Base-by-base conservation (phyloP, 2,329 filamentous ascomycete genomes). In the Fusarium continuum region DNA sequence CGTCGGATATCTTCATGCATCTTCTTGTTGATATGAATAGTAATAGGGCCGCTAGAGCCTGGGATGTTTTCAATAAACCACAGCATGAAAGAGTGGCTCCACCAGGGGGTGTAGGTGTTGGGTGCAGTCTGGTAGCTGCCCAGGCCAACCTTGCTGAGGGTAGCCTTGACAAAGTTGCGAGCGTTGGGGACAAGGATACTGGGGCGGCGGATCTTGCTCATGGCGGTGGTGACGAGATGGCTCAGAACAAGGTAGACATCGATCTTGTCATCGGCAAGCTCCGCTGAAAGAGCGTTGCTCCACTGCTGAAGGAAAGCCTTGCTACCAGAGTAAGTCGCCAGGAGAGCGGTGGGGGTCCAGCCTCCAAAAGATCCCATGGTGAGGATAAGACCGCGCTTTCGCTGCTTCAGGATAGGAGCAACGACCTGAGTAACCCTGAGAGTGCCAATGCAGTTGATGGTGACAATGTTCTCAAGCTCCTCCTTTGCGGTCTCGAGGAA, bases 261-360 rank as follows among this genome's bases (percentile, higher is more conserved):
- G 34, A 99, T 88, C 54, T 92, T 91, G 70, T 91, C 84, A 2
- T 89, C 86, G 63, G 90, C 87, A 25, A 99, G 85, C 78, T 99
- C 95, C 13, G 89, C 86, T 1, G 90, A 91, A 13, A 99, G 85
- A 10, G 95, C 88, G 6, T 88, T 90, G 67, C 91, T 97, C 95
- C 95, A 99, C 74, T 96, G 90, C 79, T 98, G 94, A 43, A 99
- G 84, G 85, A 99, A 99, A 2, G 95, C 94, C 81, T 99, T 99
- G 86, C 91, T 95, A 67, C 95, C 95, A 38, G 92, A 96, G 83
- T 99, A 99, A 4, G 95, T 98, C 11, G 95, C 95, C 38, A 99
- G 85, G 50, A 95, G 88, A 6, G 96, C 93, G 1, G 92, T 97
- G 8, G 95, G 95, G 60, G 95, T 87, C 79, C 96, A 90, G 67